Base-by-base conservation (phyloP, 306 rosid genomes). In the Gleditsia sinensis region DNA sequence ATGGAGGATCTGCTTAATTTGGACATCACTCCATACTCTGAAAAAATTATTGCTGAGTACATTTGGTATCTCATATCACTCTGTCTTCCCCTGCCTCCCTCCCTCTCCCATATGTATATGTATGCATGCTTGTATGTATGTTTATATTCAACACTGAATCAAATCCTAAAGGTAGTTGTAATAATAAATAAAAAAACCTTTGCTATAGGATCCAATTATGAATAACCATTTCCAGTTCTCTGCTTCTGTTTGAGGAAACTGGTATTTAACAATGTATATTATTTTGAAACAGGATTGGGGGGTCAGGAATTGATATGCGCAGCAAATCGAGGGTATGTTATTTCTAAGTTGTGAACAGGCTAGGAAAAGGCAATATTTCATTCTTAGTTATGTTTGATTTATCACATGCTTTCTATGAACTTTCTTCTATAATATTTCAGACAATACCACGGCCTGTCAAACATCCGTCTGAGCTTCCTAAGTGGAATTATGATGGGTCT, bases 401-500 rank as follows among this genome's bases (percentile, higher is more conserved):
- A 67, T 71, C 59, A 69, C 37, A 57, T 61, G 67, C 68, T 24
- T 60, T 43, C 43, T 57, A 25, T 55, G 64, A 55, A 61, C 58
- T 51, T 54, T 7, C 66, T 82, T 73, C 19, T 37, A 9, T 71
- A 30, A 72, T 81, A 14, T 73, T 84, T 72, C 81, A 95, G 99
- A 92, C 99, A 46, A 73, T 95, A 58, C 19, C 97, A 78, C 92
- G 63, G 88, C 99, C 99, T 19, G 98, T 95, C 71, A 82, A 87
- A 72, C 91, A 90, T 83, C 98, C 97, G 17, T 95, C 99, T 75
- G 98, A 95, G 91, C 98, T 92, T 63, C 98, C 99, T n/a, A 95
- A 85, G 78, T 95, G 99, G 99, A 95, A 95, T 61, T 95, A 90
- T 67, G 99, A 95, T 82, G 99, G 99, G 72, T 95, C 99, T 62